phyloP scores from a whole-genome alignment of 1,284 basidiomycete species.

The Microbotryum lychnidis-dioicae region DNA sequence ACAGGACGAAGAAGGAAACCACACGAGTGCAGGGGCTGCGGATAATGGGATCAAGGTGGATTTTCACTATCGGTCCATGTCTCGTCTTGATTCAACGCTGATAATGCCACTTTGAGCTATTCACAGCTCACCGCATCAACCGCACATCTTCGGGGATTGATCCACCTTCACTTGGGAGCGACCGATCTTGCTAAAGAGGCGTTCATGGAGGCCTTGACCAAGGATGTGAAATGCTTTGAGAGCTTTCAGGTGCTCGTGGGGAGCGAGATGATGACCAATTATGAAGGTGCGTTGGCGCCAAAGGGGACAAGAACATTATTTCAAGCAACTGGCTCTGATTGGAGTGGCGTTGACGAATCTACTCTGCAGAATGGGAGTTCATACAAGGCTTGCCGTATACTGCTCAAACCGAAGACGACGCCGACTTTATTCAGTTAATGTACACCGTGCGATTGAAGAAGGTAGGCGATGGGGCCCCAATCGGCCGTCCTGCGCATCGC shows the following conservation, averaged over 20 bases:
- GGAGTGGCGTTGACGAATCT: no score
- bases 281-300: conserved; percentile 59
- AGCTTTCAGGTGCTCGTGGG: conserved; percentile 83
- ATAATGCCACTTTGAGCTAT: not conserved
- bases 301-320: not conserved
- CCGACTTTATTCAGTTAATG: conserved; percentile 79
- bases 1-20: no score
- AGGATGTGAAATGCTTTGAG: conserved; percentile 97
- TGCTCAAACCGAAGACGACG: conserved; percentile 74
- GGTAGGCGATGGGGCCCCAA: conserved; percentile 36
- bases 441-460: conserved; percentile 88
- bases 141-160: conserved; percentile 82
- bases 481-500: not conserved
- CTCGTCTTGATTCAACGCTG: not conserved
- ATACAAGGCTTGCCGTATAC: conserved; percentile 73
- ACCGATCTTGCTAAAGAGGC: conserved; percentile 80
- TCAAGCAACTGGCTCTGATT: not conserved
- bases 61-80: no score
- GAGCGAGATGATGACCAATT: conserved; percentile 84
- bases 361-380: conserved; percentile 82
- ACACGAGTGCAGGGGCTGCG: no score
- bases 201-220: conserved; percentile 85
- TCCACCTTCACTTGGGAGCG: conserved; percentile 89
- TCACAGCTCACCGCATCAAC: conserved; percentile 86
- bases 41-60: no score